phyloP scores from a whole-genome alignment of 1,284 basidiomycete species.

The Austropuccinia psidii region DNA sequence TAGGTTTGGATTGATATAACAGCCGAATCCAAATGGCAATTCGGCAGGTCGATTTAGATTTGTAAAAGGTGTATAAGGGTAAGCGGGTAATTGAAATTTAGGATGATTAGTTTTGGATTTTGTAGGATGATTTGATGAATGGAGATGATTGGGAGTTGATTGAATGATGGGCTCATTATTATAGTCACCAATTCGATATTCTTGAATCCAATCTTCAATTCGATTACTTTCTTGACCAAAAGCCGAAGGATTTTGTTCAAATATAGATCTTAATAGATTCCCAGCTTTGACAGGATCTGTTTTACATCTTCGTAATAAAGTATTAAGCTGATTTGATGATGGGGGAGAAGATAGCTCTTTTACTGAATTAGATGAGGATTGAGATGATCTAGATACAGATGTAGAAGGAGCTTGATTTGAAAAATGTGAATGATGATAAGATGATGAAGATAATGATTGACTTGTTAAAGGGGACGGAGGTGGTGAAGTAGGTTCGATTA shows the following conservation, averaged over 20 bases:
- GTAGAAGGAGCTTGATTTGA: too few species aligned
- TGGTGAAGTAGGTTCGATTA: neutral
- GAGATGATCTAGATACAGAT: too few species aligned
- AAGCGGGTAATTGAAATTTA: too few species aligned
- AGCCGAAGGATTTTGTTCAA: neutral
- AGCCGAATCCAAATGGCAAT: neutral
- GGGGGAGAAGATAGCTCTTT: too few species aligned
- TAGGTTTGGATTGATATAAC: neutral
- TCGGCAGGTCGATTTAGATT: too few species aligned
- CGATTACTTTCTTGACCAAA: neutral
- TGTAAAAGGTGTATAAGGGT: too few species aligned
- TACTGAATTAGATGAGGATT: too few species aligned
- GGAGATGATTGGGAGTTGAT: too few species aligned
- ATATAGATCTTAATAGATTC: neutral
- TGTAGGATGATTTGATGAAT: neutral
- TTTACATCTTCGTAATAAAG: neutral
- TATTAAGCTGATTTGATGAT: neutral
- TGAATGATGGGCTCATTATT: too few species aligned
- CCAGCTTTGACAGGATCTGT: slow-evolving; percentile 20
- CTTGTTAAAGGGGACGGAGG: neutral
- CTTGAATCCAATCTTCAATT: neutral
- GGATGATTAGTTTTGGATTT: too few species aligned
- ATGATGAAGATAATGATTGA: neutral
- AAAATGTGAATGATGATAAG: neutral
- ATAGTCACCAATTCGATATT: slow-evolving; percentile 31